These are phyloP conservation scores for Globisporangium viniferum DNA, from an alignment of 352 stramenopile species.

Conservation along the genomic window DNA sequence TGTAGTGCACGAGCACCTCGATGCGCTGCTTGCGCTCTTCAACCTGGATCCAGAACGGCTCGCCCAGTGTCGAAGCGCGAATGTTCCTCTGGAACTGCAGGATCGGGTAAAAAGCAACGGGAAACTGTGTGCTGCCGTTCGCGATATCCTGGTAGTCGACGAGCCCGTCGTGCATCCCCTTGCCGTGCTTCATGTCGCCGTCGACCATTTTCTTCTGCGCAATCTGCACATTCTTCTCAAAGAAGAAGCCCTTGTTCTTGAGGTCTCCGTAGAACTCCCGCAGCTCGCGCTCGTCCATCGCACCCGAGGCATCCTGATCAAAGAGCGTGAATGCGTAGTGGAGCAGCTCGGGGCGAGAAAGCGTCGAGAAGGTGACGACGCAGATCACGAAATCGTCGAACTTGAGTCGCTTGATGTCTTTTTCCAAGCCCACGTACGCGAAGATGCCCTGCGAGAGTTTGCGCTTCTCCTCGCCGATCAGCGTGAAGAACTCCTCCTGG, in stretches of 20 bases:
- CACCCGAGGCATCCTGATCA: conserved; percentile 57
- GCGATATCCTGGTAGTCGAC: conserved; percentile 56
- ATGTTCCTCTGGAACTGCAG: conserved; percentile 65
- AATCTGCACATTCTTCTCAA: conserved; percentile 56
- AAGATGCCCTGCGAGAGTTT: conserved; percentile 58
- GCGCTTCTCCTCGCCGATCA: conserved; percentile 54
- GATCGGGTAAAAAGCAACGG: conserved; percentile 65
- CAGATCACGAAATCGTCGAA: conserved; percentile 70
- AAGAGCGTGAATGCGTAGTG: conserved; percentile 71
- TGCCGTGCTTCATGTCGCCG: conserved; percentile 22
- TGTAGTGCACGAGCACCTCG: conserved; percentile 56
- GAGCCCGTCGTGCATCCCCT: conserved; percentile 26
- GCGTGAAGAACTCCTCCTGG: conserved; percentile 51
- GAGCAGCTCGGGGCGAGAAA: conserved; percentile 49
- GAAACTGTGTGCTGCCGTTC: conserved; percentile 53
- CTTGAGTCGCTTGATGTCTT: conserved; percentile 27
- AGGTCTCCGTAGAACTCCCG: conserved; percentile 51
- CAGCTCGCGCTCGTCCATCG: conserved; percentile 58
- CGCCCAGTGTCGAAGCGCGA: conserved; percentile 38
- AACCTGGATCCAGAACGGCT: conserved; percentile 44
- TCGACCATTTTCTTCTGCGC: conserved; percentile 48
- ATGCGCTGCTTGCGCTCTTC: conserved; percentile 37
- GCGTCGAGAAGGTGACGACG: conserved; percentile 43
- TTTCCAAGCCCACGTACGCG: conserved; percentile 30
- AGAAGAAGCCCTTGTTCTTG: conserved; percentile 54